Base-by-base conservation (phyloP, 352 stramenopile species). In the Globisporangium cystogenes region DNA sequence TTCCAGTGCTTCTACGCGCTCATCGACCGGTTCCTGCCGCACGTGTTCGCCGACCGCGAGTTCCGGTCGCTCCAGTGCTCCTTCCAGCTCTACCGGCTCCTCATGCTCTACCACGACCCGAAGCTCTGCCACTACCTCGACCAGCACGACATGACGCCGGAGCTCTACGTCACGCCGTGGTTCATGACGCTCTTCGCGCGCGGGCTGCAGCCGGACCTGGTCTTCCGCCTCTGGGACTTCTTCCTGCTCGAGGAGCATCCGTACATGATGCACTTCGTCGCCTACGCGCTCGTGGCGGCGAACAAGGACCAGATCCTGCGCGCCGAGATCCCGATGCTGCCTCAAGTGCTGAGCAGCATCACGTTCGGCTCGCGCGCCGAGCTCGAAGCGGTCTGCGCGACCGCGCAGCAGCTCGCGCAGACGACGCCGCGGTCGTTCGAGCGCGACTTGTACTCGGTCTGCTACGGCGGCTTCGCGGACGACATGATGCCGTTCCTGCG, bases 111-210 rank as follows among this genome's bases (percentile, higher is more conserved):
- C 62, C 91, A 98, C 62, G 86, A 97, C 66, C 91, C 91, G 1
- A 73, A 77, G 58, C 64, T 98, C 14, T 95, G 85, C 48, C 76
- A 87, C 44, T 90, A 76, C 54, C 59, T 98, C 16, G 90, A 98
- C 59, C 76, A 93, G 61, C 79, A 97, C 55, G 80, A 95, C 36
- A 91, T 98, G 83, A 93, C 82, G 8, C 91, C 91, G 7, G 91
- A 98, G 57, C 68, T 98, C 2, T 98, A 97, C 60, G 86, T 95
- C 7, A 97, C 89, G 35, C 90, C 90, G 20, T 97, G 90, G 90
- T 96, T 98, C 63, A 95, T 98, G 74, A 98, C 91, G 60, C 72
- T 98, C 3, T 96, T 98, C 69, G 85, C 91, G 24, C 72, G 87
- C 23, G 93, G 78, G 11, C 57, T 96, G 31, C 62, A 75, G 24